Evolutionary conservation across 2,329 filamentous ascomycete species (phyloP), one percentile per base, ranked within the genome.

Genomic region (Aspergillus terreus): DNA sequence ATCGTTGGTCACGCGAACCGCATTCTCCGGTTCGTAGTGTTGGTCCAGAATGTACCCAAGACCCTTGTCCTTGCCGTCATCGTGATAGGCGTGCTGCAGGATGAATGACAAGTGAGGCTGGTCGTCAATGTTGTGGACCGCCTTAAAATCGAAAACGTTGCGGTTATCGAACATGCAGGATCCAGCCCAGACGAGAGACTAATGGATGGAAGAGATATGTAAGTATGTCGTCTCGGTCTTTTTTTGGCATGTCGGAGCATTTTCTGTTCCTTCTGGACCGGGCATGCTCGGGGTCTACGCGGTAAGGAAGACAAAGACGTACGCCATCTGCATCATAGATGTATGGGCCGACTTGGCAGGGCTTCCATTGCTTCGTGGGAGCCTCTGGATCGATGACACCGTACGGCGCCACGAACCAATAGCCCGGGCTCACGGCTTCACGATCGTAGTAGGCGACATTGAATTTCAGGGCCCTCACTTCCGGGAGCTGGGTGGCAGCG

Each of bases 321-420:
- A 73, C 69, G 46, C 76, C 76, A 60, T 70, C 66, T 54, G 73
- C 75, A 61, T 79, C 76, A 58, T 76, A 78, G 35, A 79, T 78
- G 57, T 78, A 73, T 23, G 76, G 71, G 5, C 76, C 75, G 38
- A 74, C 68, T 60, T 78, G 75, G 54, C 71, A 64, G 45, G 75
- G 74, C 48, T 72, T 67, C 55, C 58, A 65, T 42, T 59, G 60
- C 35, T 64, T 56, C 19, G 63, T 61, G 15, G 58, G 56, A 15
- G 47, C 32, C 42, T 68, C 63, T 7, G 58, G 60, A 1, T 56
- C 53, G 44, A 65, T 57, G 12, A 49, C 46, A 36, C 55, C 58
- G 60, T 78, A 79, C 4, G 76, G 76, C 5, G 75, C 72, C 45
- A 77, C 66, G 58, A 79, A 78, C 58, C 76, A 74, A 63, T 78